Base-by-base conservation (phyloP, 495 filamentous ascomycete genomes). In the Rusavskia elegans region DNA sequence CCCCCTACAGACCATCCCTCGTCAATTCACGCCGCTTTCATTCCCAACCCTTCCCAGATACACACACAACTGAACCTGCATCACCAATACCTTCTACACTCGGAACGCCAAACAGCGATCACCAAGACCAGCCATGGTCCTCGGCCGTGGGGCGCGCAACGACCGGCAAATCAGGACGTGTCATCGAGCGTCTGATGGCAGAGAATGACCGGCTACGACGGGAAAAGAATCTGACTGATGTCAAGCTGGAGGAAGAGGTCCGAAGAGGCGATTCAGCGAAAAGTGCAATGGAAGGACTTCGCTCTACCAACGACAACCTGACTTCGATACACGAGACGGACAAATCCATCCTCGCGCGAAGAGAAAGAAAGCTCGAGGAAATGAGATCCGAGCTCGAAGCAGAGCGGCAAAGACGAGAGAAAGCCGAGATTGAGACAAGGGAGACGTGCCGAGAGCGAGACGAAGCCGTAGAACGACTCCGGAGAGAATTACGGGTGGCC, bases 81-180 rank as follows among this genome's bases (percentile, higher is more conserved):
- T 58, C 62, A 29, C 39, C 58, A 11, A 57, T 62, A 13, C 49
- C 55, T n/a, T 62, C 61, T 17, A 62, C 63, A 55, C 54, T 55
- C 41, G 72, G 69, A 48, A 49, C 64, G 4, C 52, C 67, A 5
- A 61, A 63, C 13, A 53, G 53, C 20, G 79, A 74, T 65, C 54
- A 44, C 54, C 56, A 37, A 53, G 57, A 59, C 60, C 49, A 50
- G 50, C 42, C 58, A 53, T 90, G 85, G 85, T 84, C 83, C 55
- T 73, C 79, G 10, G 82, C 84, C 0, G 77, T 90, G 38, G 87
- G 87, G 39, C 80, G 85, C 50, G 87, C 87, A 29, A 80, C 80
- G 10, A 78, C 85, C 0, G 89, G 89, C 52, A 95, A 95, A 68
- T 92, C 85, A 2, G 88, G 89, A n/a, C 79, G 89, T 14, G 89